A percentile compares a stretch with the other conserved stretches of the same genome.
These are phyloP conservation scores for Solanum aculeatissimum DNA, from an alignment of 305 asterid species.

Conservation along the genomic window DNA sequence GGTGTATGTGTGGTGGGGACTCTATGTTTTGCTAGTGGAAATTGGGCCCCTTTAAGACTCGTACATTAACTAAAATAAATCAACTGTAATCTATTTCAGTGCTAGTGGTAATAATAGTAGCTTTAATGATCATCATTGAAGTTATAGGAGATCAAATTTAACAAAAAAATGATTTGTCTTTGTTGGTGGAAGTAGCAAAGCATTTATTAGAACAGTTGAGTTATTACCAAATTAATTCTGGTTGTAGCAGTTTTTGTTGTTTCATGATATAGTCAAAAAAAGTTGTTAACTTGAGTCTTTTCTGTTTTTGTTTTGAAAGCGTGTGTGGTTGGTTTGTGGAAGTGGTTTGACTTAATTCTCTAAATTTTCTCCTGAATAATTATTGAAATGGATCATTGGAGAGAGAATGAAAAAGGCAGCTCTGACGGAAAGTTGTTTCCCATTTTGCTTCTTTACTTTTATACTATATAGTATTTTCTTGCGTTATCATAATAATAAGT, in stretches of 20 bases:
- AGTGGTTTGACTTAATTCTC: conserved; percentile 23
- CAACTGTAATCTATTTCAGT: conserved; percentile 21
- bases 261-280: not conserved
- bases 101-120: conserved; percentile 23
- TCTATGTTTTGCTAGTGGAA: conserved; percentile 34
- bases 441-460: not conserved
- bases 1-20: conserved; percentile 43
- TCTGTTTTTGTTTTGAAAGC: not conserved
- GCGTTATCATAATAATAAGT: not conserved
- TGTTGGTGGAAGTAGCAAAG: not conserved
- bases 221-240: not conserved
- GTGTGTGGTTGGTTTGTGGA: conserved; percentile 21
- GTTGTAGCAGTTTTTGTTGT: not conserved
- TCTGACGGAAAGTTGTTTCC: not conserved
- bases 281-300: not conserved
- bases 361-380: conserved; percentile 16
- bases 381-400: conserved; percentile 19
- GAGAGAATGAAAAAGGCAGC: not conserved
- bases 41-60: conserved; percentile 36
- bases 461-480: not conserved
- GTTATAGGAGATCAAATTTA: conserved; percentile 14
- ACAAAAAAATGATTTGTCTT: not conserved
- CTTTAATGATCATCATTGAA: conserved; percentile 15
- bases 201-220: not conserved
- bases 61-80: conserved; percentile 6